Conservation (phyloP, 2,329 filamentous ascomycete species). For the Cordyceps militaris region DNA sequence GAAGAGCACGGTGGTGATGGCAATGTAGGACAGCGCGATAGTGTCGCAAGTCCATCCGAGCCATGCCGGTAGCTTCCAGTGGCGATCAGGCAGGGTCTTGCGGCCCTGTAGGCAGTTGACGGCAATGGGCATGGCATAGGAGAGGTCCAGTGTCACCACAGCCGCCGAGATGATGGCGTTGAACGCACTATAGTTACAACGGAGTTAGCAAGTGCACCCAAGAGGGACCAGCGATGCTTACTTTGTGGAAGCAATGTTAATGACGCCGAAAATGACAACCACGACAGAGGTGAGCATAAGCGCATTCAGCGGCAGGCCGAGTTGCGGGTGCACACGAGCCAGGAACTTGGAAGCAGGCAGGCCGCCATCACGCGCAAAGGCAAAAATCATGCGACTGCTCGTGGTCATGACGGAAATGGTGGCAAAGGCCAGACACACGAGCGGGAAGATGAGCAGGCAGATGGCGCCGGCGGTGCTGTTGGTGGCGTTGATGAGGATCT, state of each 20-base stretch:
- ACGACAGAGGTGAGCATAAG: slow-evolving; percentile 52
- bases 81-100: slow-evolving; percentile 51
- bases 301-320: slow-evolving; percentile 61
- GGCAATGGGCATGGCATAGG: slow-evolving; percentile 66
- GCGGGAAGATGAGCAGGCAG: slow-evolving; percentile 60
- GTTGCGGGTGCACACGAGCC: slow-evolving; percentile 50
- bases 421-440: slow-evolving; percentile 58
- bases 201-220: neutral
- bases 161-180: slow-evolving; percentile 65
- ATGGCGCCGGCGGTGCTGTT: slow-evolving; percentile 52
- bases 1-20: slow-evolving; percentile 64
- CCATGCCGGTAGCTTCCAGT: slow-evolving; percentile 28
- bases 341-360: slow-evolving; percentile 56
- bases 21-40: slow-evolving; percentile 53
- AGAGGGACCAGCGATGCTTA: neutral
- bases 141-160: slow-evolving; percentile 64
- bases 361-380: slow-evolving; percentile 58
- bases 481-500: slow-evolving; percentile 58
- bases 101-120: slow-evolving; percentile 63
- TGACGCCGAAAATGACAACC: slow-evolving; percentile 61
- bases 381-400: slow-evolving; percentile 58
- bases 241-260: slow-evolving; percentile 58
- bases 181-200: slow-evolving; percentile 44
- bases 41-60: slow-evolving; percentile 31
- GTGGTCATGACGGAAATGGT: slow-evolving; percentile 60